These are phyloP conservation scores for Alternaria novae-zelandiae DNA, from an alignment of 2,329 filamentous ascomycete genomes.

Conservation along the genomic window DNA sequence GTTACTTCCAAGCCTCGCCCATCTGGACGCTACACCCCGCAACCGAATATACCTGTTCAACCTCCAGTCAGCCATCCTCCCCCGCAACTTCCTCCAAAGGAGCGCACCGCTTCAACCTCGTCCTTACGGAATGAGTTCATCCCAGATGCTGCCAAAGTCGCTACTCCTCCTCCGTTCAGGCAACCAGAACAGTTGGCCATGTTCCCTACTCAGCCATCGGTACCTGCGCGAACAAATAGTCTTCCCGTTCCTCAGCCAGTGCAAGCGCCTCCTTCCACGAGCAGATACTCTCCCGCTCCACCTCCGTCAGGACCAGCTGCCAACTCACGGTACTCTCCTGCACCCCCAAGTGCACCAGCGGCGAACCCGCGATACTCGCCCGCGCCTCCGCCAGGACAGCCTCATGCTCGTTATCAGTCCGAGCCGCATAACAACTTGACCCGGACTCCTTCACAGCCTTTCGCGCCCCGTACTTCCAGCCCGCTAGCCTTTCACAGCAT, in stretches of 20 bases:
- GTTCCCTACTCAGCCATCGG: conserved; percentile 42
- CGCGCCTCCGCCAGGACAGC: conserved; percentile 42
- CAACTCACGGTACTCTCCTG: conserved; percentile 46
- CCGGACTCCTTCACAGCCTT: conserved; percentile 56
- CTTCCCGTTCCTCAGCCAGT: conserved; percentile 40
- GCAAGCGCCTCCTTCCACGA: conserved; percentile 27
- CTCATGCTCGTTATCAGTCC: conserved; percentile 48
- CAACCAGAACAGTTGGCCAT: conserved; percentile 52
- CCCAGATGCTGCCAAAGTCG: conserved; percentile 31
- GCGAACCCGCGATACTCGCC: conserved; percentile 51
- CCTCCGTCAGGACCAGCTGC: conserved; percentile 40
- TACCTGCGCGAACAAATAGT: conserved; percentile 39
- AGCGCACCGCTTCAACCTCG: conserved; percentile 46
- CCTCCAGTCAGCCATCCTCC: conserved; percentile 29
- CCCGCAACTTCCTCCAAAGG: conserved; percentile 37
- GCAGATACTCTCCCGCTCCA: conserved; percentile 40
- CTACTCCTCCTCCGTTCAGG: conserved; percentile 39
- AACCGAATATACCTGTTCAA: conserved; percentile 35
- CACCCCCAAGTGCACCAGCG: conserved; percentile 40
- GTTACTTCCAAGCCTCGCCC: conserved; percentile 50
- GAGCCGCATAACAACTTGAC: conserved; percentile 41
- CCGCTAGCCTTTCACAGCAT: conserved; percentile 62
- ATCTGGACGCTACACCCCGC: conserved; percentile 49
- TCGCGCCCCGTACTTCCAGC: conserved; percentile 70
- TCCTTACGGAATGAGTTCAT: conserved; percentile 44